Percentiles rank a stretch among this genome's conserved stretches.
These are phyloP conservation scores for Carallia pectinifolia DNA, from an alignment of 345 rosid genomes.

Conservation along the genomic window DNA sequence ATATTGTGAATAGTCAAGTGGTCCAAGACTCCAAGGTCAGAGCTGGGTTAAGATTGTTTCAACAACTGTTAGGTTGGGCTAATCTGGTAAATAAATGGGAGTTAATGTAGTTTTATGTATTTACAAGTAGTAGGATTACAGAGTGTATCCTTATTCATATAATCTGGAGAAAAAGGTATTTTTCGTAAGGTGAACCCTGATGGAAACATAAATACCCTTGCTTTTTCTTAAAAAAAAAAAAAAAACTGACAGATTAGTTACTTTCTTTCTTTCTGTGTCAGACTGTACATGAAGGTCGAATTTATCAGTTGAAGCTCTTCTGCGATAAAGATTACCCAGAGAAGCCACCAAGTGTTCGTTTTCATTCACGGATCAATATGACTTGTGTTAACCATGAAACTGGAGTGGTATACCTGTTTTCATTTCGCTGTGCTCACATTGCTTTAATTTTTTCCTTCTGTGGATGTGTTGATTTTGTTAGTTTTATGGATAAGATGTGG, in stretches of 20 bases:
- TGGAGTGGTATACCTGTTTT: slow-evolving; percentile 62
- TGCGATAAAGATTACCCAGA: slow-evolving; percentile 97
- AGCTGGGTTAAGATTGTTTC: background rate
- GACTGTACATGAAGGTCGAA: slow-evolving; percentile 97
- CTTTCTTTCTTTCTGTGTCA: slow-evolving; percentile 19
- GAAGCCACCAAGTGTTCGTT: slow-evolving; percentile 93
- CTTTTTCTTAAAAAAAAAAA: background rate
- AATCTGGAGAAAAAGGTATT: background rate
- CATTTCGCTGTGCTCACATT: background rate
- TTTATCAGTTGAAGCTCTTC: slow-evolving; percentile 95
- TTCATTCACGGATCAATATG: slow-evolving; percentile 91
- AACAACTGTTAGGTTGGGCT: background rate
- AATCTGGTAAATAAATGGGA: background rate
- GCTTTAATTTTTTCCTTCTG: background rate
- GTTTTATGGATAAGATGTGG: no score
- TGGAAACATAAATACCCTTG: slow-evolving; percentile 3
- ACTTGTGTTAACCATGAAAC: slow-evolving; percentile 93
- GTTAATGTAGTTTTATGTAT: background rate
- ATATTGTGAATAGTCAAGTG: background rate
- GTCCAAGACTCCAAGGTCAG: background rate
- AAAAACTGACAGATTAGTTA: slow-evolving; percentile 3
- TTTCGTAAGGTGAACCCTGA: background rate
- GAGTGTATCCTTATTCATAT: background rate
- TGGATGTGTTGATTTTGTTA: background rate
- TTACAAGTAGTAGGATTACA: background rate